Conservation (phyloP, 2,329 filamentous ascomycete species). For the Colletotrichum echinochloae region DNA sequence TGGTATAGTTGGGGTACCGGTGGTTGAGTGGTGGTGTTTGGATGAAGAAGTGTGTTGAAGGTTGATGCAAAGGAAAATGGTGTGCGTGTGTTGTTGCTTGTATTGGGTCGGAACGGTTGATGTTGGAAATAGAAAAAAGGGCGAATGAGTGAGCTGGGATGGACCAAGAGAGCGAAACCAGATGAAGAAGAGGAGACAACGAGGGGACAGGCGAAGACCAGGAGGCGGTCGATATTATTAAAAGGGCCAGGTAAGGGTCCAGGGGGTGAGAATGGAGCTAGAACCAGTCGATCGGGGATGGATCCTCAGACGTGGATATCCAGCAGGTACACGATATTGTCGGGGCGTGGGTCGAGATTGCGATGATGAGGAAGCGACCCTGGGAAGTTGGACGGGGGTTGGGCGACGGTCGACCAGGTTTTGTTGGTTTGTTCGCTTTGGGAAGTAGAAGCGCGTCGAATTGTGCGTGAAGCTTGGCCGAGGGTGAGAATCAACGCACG, state of each 20-base stretch:
- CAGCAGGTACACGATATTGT: slow-evolving; percentile 37
- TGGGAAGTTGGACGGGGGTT: slow-evolving; percentile 25
- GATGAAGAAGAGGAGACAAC: slow-evolving; percentile 43
- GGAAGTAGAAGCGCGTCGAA: slow-evolving; percentile 7
- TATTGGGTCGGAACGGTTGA: slow-evolving; percentile 33
- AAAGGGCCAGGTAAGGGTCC: slow-evolving; percentile 44
- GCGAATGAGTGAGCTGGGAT: slow-evolving; percentile 37
- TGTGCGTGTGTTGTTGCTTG: slow-evolving; percentile 28
- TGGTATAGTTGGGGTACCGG: slow-evolving; percentile 3
- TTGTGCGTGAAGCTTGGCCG: slow-evolving; percentile 3
- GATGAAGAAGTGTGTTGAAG: slow-evolving; percentile 22
- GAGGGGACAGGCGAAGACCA: slow-evolving; percentile 45
- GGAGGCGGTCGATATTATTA: slow-evolving; percentile 44
- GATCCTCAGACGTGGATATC: slow-evolving; percentile 39
- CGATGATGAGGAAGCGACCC: slow-evolving; percentile 39
- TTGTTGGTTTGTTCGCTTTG: slow-evolving; percentile 31
- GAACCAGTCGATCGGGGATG: slow-evolving; percentile 44
- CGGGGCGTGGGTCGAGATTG: slow-evolving; percentile 39
- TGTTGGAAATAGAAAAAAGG: slow-evolving; percentile 38
- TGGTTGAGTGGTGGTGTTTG: background rate
- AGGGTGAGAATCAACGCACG: background rate
- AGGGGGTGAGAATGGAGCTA: slow-evolving; percentile 41
- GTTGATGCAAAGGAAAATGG: slow-evolving; percentile 29
- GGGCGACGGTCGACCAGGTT: slow-evolving; percentile 22
- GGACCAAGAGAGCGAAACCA: slow-evolving; percentile 42